Percentiles rank a stretch among this genome's conserved stretches.
Evolutionary conservation across 768 basidiomycete genomes (phyloP).

Genomic region (Botryobasidium botryosum): DNA sequence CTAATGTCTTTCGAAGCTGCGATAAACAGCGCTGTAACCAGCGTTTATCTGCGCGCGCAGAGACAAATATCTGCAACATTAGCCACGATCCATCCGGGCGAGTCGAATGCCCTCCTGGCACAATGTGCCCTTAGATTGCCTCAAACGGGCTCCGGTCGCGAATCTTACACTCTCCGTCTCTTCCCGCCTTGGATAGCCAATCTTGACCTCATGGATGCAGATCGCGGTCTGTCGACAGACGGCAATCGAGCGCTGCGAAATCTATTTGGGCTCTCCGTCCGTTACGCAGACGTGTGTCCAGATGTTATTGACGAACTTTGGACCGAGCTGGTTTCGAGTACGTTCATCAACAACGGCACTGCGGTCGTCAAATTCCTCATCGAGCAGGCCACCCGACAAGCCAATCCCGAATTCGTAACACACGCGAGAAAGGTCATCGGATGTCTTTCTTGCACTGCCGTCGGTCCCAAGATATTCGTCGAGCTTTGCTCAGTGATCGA

Average conservation of each 20-base stretch:
- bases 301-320: conserved; percentile 71
- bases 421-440: conserved; percentile 72
- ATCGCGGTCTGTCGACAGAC: conserved; percentile 35
- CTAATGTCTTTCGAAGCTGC: conserved; percentile 42
- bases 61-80: conserved; percentile 60
- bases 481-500: conserved; percentile 76
- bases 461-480: conserved; percentile 57
- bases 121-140: conserved; percentile 63
- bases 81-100: conserved; percentile 53
- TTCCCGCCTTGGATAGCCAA: conserved; percentile 72
- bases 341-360: conserved; percentile 55
- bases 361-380: conserved; percentile 69
- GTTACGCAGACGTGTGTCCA: conserved; percentile 53
- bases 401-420: conserved; percentile 56
- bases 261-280: conserved; percentile 64
- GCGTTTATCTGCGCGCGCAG: conserved; percentile 68
- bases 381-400: conserved; percentile 74
- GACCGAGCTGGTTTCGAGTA: conserved; percentile 56
- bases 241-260: conserved; percentile 58
- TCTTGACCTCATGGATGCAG: conserved; percentile 50
- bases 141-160: conserved; percentile 35
- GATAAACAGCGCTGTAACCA: conserved; percentile 51
- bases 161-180: conserved; percentile 47
- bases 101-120: conserved; percentile 43
- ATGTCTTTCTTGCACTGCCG: conserved; percentile 60